Base-by-base conservation (phyloP, 306 rosid species). In the Cicer pinnatifidum region DNA sequence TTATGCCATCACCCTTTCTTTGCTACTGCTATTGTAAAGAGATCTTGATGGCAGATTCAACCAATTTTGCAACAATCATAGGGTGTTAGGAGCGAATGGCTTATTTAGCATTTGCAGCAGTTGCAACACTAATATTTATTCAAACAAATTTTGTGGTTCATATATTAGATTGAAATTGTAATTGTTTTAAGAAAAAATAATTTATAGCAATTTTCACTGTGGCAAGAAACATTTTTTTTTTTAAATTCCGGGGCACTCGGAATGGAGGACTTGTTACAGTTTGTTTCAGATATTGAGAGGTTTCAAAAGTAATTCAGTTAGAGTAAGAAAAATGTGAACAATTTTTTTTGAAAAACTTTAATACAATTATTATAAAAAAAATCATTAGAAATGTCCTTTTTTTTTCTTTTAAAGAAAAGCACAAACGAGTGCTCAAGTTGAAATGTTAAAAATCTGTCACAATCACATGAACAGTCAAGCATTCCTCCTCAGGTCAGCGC, bases 1-100 rank as follows among this genome's bases (percentile, higher is more conserved):
- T 88, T 89, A 82, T 79, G 73, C 76, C 95, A 94, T 64, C 98
- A 94, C 77, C 97, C 97, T 64, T 87, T 77, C 85, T 94, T 87
- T 13, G 91, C 95, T 13, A 91, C 98, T 6, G 96, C 92, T 23
- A 86, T 82, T 35, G 97, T 91, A 58, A 91, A 88, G 87, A 88
- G 98, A 82, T 89, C 89, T 67, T 91, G 84, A 94, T 79, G 65
- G 69, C 60, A 39, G 75, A 73, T 84, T 77, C 79, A 23, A 51
- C 86, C 89, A 81, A 75, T 85, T 91, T 93, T 88, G 90, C 65
- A 75, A 68, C 46, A 67, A 57, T 70, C 52, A 38, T 74, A 76
- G 80, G 73, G 73, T 82, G 59, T 72, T 74, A 72, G 84, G 72
- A 76, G 85, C 83, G 50, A 40, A 71, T 67, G 81, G 12, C 74